Evolutionary conservation across 106 monocot genomes (phyloP).

Genomic region (Triglochin maritima): DNA sequence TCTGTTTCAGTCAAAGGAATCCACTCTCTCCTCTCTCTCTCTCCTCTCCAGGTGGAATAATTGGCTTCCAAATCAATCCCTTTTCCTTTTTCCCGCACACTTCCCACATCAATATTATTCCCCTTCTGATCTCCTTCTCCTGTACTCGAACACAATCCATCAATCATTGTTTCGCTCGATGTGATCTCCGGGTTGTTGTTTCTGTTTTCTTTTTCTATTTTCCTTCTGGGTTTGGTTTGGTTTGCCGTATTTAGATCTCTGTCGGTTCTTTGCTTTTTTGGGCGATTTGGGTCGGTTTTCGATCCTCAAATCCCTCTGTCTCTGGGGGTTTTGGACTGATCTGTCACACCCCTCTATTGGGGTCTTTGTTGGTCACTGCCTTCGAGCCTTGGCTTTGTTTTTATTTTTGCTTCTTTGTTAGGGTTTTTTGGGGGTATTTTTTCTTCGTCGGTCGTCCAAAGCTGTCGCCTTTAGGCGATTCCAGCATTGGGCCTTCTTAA

Average conservation of each 20-base stretch:
- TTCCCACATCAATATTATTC: neutral
- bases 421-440: neutral
- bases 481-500: neutral
- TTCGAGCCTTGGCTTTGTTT: neutral
- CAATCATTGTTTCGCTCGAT: neutral
- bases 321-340: neutral
- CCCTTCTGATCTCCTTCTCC: neutral
- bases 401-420: neutral
- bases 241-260: conserved; percentile 1
- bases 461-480: too few relatives aligned
- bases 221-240: too few relatives aligned
- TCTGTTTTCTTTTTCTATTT: neutral
- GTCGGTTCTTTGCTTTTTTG: neutral
- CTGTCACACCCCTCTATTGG: neutral
- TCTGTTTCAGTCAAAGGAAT: neutral
- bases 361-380: neutral
- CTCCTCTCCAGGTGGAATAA: neutral
- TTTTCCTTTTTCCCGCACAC: neutral
- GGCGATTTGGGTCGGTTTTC: neutral
- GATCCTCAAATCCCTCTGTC: neutral
- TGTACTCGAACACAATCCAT: neutral
- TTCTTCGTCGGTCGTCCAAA: neutral
- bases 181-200: neutral
- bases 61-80: neutral
- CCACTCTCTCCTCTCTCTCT: neutral